Evolutionary conservation across 2,329 filamentous ascomycete species (phyloP).

Genomic region (Colletotrichum plurivorum): DNA sequence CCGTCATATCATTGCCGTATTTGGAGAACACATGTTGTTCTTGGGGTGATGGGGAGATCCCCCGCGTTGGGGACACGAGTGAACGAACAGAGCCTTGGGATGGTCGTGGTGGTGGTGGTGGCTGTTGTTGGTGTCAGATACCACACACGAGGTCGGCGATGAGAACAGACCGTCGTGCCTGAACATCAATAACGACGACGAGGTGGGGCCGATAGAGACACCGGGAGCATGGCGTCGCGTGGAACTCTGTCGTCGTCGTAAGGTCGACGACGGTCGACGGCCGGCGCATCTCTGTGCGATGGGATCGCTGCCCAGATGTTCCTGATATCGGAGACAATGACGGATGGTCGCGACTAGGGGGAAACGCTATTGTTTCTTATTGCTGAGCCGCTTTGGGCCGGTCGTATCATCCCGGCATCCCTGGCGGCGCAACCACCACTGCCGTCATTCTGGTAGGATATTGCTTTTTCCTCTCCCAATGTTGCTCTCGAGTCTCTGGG

Average conservation of each 20-base stretch:
- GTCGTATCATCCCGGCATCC: background rate
- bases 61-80: too few species aligned
- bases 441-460: slow-evolving; percentile 11
- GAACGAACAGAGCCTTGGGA: background rate
- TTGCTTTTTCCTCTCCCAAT: background rate
- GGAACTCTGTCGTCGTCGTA: background rate
- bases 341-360: background rate
- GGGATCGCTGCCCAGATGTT: slow-evolving; percentile 31
- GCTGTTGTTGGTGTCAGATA: background rate
- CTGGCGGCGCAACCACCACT: background rate
- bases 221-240: background rate
- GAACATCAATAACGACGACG: background rate
- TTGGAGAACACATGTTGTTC: slow-evolving; percentile 17
- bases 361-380: slow-evolving; percentile 20
- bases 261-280: too few species aligned
- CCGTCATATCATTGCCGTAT: slow-evolving; percentile 14
- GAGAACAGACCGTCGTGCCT: slow-evolving; percentile 19
- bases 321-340: slow-evolving; percentile 16
- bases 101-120: background rate
- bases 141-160: background rate
- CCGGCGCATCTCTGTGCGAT: background rate
- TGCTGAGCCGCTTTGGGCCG: background rate
- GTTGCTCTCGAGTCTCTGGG: background rate
- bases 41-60: background rate
- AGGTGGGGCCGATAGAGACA: background rate